Evolutionary conservation across 2,329 filamentous ascomycete species (phyloP).

Genomic region (Fusarium beomiforme): DNA sequence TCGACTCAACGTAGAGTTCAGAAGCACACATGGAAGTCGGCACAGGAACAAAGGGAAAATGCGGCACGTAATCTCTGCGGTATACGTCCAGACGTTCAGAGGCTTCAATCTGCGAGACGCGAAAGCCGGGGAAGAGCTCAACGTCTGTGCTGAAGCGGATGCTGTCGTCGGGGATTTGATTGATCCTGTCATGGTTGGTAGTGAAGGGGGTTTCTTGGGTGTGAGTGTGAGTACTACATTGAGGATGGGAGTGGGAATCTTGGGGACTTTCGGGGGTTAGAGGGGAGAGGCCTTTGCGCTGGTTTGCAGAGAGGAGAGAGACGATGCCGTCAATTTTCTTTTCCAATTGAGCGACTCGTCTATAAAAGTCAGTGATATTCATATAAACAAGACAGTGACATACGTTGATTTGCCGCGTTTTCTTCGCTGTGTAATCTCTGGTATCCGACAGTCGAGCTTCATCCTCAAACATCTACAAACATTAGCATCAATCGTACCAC

Average conservation of each 20-base stretch:
- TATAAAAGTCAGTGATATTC: constrained; percentile 18
- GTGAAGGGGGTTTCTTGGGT: not conserved
- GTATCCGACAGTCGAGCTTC: constrained; percentile 47
- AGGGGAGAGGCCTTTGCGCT: constrained; percentile 38
- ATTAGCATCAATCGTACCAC: not conserved
- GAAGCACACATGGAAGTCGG: constrained; percentile 35
- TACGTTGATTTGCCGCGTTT: constrained; percentile 52
- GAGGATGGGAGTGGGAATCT: not conserved
- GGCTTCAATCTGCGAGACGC: constrained; percentile 48
- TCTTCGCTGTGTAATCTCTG: constrained; percentile 47
- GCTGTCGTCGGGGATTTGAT: not conserved
- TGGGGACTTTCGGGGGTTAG: constrained; percentile 41
- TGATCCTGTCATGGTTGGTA: not conserved
- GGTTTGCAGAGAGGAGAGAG: constrained; percentile 48
- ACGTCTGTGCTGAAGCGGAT: constrained; percentile 5
- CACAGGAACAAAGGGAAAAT: constrained; percentile 54
- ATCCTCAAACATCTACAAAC: constrained; percentile 49
- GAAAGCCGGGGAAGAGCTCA: constrained; percentile 50
- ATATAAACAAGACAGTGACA: not conserved
- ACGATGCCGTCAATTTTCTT: constrained; percentile 54
- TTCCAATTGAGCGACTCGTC: constrained; percentile 51
- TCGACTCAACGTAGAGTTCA: constrained; percentile 46
- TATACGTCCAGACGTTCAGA: constrained; percentile 48
- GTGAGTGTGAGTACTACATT: not conserved
- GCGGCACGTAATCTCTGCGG: constrained; percentile 45